Conservation (phyloP, 106 monocot genomes). For the Triglochin maritima region DNA sequence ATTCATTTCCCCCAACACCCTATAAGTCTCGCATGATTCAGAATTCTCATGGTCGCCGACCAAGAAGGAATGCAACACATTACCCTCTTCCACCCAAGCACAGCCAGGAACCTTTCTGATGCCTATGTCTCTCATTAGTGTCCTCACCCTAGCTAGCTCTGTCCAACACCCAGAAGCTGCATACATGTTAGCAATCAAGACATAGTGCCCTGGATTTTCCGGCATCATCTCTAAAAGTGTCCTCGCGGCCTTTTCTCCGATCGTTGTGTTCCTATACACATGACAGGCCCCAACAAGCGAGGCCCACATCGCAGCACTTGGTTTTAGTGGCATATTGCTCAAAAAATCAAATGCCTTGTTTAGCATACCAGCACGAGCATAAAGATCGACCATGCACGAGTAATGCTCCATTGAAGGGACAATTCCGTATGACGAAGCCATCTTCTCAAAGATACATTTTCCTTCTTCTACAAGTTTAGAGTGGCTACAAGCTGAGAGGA, state of each 20-base stretch:
- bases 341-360: conserved; percentile 49
- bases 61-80: conserved; percentile 33
- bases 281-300: conserved; percentile 45
- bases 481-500: conserved; percentile 75
- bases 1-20: conserved; percentile 19
- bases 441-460: conserved; percentile 32
- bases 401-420: conserved; percentile 57
- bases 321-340: conserved; percentile 20
- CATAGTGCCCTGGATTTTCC: conserved; percentile 48
- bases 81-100: conserved; percentile 36
- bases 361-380: conserved; percentile 41
- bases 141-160: conserved; percentile 40
- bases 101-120: conserved; percentile 43
- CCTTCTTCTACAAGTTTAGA: conserved; percentile 48
- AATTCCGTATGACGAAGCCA: conserved; percentile 30
- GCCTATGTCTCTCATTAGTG: conserved; percentile 43
- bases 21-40: conserved; percentile 25
- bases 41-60: conserved; percentile 31
- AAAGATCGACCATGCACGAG: conserved; percentile 81
- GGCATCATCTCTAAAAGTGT: conserved; percentile 43
- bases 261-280: conserved; percentile 27
- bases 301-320: conserved; percentile 48
- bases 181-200: conserved; percentile 59
- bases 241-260: conserved; percentile 40
- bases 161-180: conserved; percentile 36